These are phyloP conservation scores for Fistulinella cinereoalba DNA, from an alignment of 1,284 basidiomycete genomes.

Conservation along the genomic window DNA sequence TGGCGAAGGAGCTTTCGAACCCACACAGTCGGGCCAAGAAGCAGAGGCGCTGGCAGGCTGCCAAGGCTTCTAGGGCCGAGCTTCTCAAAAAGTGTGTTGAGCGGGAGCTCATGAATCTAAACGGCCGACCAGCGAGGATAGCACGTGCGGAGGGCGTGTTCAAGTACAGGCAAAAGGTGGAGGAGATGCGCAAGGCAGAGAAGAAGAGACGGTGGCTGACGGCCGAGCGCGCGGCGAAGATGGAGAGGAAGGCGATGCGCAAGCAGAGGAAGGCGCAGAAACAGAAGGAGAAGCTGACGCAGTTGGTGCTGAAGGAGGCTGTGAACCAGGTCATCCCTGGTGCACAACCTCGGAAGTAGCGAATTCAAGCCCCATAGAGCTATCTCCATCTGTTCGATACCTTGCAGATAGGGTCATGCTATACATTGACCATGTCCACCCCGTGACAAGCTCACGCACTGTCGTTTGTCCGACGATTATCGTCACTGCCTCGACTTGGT, in stretches of 20 bases:
- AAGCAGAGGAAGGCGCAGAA: conserved; percentile 60
- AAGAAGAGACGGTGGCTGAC: conserved; percentile 59
- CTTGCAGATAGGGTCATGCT: background rate
- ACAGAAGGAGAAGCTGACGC: conserved; percentile 58
- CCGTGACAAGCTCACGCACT: no score
- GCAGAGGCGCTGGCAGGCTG: conserved; percentile 66
- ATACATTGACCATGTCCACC: no score
- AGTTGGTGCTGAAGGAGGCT: conserved; percentile 56
- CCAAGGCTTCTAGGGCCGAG: conserved; percentile 44
- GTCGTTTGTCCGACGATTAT: no score
- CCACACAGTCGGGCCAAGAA: conserved; percentile 79
- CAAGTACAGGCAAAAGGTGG: conserved; percentile 63
- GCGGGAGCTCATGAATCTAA: conserved; percentile 52
- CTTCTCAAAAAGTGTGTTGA: conserved; percentile 53
- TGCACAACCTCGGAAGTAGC: conserved; percentile 7
- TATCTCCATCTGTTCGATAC: background rate
- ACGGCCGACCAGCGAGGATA: conserved; percentile 54
- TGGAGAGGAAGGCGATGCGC: conserved; percentile 47
- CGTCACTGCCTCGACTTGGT: no score
- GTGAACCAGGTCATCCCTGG: conserved; percentile 68
- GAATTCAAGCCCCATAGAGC: conserved; percentile 3
- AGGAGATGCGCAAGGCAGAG: conserved; percentile 56
- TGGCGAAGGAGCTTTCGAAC: conserved; percentile 69
- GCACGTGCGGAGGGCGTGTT: conserved; percentile 69
- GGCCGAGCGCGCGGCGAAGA: conserved; percentile 41